These are phyloP conservation scores for Aspergillus haitiensis DNA, from an alignment of 495 filamentous ascomycete species.

Conservation along the genomic window DNA sequence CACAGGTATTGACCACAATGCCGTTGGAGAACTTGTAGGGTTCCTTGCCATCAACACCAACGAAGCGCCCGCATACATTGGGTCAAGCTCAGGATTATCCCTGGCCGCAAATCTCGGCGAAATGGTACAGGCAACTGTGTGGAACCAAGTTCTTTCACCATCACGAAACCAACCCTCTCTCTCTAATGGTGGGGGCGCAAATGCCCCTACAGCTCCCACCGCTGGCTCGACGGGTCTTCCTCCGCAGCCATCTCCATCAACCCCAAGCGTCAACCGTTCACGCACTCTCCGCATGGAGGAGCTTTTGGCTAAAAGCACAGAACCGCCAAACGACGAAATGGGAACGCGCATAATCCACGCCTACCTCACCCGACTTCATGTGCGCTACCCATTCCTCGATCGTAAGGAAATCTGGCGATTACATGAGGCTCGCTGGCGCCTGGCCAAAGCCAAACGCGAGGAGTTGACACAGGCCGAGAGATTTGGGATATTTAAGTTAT, in stretches of 20 bases:
- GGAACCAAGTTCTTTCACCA: constrained; percentile 48
- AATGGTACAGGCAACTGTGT: constrained; percentile 55
- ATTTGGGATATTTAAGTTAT: constrained; percentile 53
- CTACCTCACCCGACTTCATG: constrained; percentile 48
- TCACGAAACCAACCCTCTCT: constrained; percentile 29
- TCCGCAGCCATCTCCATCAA: constrained; percentile 15
- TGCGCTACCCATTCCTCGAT: constrained; percentile 53
- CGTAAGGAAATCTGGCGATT: constrained; percentile 44
- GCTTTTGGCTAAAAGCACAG: constrained; percentile 42
- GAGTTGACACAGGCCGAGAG: constrained; percentile 41
- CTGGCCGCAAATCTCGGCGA: constrained; percentile 52
- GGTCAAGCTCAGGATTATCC: constrained; percentile 52
- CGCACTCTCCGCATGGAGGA: constrained; percentile 39
- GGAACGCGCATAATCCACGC: constrained; percentile 46
- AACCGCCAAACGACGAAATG: constrained; percentile 52
- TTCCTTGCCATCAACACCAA: constrained; percentile 50
- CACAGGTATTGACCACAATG: constrained; percentile 39
- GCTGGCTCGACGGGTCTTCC: constrained; percentile 8
- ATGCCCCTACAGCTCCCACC: background rate
- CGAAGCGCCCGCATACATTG: constrained; percentile 54
- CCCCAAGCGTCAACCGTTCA: constrained; percentile 17
- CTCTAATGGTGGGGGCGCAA: background rate
- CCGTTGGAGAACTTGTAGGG: constrained; percentile 53
- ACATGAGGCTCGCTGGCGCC: constrained; percentile 45
- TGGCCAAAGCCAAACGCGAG: constrained; percentile 44